Base-by-base conservation (phyloP, 352 stramenopile species). In the Globisporangium paddicum region DNA sequence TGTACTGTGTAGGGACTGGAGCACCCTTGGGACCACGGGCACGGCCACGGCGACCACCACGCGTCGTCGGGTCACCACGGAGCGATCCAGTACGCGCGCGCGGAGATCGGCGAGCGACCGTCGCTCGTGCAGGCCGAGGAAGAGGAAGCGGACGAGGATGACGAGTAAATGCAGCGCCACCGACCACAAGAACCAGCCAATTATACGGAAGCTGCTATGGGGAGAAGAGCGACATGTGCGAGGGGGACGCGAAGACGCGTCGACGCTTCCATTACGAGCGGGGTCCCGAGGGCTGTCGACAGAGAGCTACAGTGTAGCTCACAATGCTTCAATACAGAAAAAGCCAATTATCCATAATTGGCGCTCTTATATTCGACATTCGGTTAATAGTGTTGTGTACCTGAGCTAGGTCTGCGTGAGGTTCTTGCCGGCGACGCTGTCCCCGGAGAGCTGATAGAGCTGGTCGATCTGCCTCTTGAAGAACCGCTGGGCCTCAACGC, bases 11-110 rank as follows among this genome's bases (percentile, higher is more conserved):
- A 94, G 84, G 84, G 85, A n/a, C 65, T 91, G 32, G 83, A 94
- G 60, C 82, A 96, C 70, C 87, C 85, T 35, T 96, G 84, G 83
- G 87, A 96, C 58, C 83, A 91, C 63, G 73, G 72, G 48, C 74
- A 85, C 69, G 66, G 66, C 41, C 45, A 54, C 28, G 44, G 71
- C 58, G 69, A 66, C 57, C 64, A 77, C 60, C 49, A 75, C 53
- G 32, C 58, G 77, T 44, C 37, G 47, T n/a, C 55, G 38, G 55
- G 75, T 58, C 63, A 79, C 67, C 45, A 79, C 63, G 83, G 76
- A 47, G 70, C 70, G 56, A 68, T 87, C 60, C 72, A 72, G 67
- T 93, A 87, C 71, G 69, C 82, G 62, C 81, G 77, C 52, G 72
- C 71, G 28, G 83, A 93, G 57, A 78, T 90, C 45, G 81, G 81